Evolutionary conservation across 805 yeast genomes (phyloP), one percentile per base, ranked within the genome.

Genomic region (Jamesozyma jinghongensis): DNA sequence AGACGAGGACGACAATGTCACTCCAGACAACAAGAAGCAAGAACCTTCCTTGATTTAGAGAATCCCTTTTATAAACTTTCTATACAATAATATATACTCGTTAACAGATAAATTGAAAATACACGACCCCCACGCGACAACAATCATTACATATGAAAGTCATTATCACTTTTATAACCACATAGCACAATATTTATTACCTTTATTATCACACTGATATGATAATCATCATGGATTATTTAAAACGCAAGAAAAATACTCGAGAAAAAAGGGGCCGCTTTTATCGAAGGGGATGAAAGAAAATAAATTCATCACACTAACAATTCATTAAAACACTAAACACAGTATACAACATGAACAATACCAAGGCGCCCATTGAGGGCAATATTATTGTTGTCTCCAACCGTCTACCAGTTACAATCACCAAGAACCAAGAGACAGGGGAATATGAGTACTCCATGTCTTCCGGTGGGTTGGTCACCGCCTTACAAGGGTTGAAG

Each of bases 401-500:
- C 8, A 92, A 92, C 63, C 72, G 99, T 53, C 74, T 92, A 40
- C 99, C 99, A 0, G 96, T 92, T 37, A 92, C 98, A 0, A 85
- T 90, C 52, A 77, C 74, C 48, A 71, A 85, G 40, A 71, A 72
- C 13, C 59, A 65, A 1, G 67, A 70, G 34, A 59, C 61, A 10
- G 87, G 90, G 3, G 61, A 71, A 11, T 92, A 86, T 59, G 78
- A 77, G 44, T 92, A 90, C 61, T 65, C 79, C 37, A 85, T 92
- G 97, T 87, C 97, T 25, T 84, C 95, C 2, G 99, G 99, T 20
- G 99, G 99, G 2, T 73, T 92, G 37, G 98, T 94, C 19, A 86
- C 97, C 1, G 98, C 97, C 0, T 68, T 92, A 32, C 94, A 88
- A 56, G 97, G 97, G 1, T 67, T 92, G 40, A 85, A 85, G 61